These are phyloP conservation scores for Sporothrix globosa DNA, from an alignment of 2,329 filamentous ascomycete genomes.

Conservation along the genomic window DNA sequence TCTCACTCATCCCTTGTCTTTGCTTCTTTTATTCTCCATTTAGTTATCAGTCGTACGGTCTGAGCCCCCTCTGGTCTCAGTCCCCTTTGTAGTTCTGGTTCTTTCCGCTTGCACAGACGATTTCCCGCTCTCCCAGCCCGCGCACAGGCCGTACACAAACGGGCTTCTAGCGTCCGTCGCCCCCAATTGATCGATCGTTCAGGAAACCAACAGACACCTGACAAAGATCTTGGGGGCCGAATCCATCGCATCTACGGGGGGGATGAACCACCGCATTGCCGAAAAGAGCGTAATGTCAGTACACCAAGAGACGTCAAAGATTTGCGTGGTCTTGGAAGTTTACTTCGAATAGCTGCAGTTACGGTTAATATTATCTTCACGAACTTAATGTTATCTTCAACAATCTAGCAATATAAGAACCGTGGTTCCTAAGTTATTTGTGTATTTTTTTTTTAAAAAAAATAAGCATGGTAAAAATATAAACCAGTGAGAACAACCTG, in stretches of 20 bases:
- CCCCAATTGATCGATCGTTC: slow-evolving; percentile 3
- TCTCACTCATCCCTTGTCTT: background rate
- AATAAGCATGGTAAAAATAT: too few species aligned
- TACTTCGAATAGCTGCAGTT: background rate
- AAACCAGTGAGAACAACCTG: too few species aligned
- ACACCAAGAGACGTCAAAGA: background rate
- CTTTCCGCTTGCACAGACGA: background rate
- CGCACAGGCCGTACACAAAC: background rate
- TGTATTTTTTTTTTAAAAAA: too few species aligned
- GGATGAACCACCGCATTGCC: background rate
- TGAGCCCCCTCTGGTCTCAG: too few species aligned
- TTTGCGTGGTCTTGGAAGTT: background rate
- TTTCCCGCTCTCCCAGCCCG: background rate
- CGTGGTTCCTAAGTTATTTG: too few species aligned
- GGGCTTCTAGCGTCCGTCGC: background rate
- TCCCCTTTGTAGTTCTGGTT: background rate
- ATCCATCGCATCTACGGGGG: background rate
- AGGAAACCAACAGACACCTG: slow-evolving; percentile 11
- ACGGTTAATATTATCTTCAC: too few species aligned
- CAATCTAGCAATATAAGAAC: too few species aligned
- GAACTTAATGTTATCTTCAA: too few species aligned
- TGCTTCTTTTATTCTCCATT: background rate
- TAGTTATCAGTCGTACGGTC: background rate
- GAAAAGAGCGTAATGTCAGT: background rate
- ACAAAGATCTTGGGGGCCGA: slow-evolving; percentile 7